Evolutionary conservation across 257 asterid genomes (phyloP), one percentile per base, ranked within the genome.

Genomic region (Solanum pinnatisectum): DNA sequence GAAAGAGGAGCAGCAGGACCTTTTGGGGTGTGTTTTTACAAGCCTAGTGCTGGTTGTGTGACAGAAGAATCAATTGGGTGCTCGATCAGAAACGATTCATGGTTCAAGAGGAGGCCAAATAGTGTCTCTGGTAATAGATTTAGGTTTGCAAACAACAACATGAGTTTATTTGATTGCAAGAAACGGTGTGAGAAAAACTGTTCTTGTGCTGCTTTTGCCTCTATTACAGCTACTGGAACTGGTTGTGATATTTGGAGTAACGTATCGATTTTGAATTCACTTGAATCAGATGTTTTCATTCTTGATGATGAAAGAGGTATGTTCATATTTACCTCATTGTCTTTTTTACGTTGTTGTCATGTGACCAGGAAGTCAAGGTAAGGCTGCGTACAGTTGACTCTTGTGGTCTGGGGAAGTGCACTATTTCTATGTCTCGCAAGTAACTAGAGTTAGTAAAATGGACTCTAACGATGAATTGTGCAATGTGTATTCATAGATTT

Each of bases 31-130:
- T 81, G 85, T 30, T 27, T 81, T 46, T 46, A 81, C 18, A 81
- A 46, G 85, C 85, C 85, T 81, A 46, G 85, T 81, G 6, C 68
- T 27, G 85, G 85, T 81, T 81, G 85, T 81, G 85, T 81, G 85
- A 30, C 68, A 81, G 11, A 12, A 81, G 68, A 81, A 81, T 30
- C 42, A 30, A 46, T 27, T 3, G 42, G n/a, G 37, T 81, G 68
- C 85, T 56, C 68, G 36, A 14, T 8, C 10, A 46, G 85, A 25
- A 46, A 81, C 4, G 3, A 16, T 30, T 81, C 42, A 6, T 81
- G 40, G 85, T 81, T 44, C 36, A 60, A 81, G 40, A 81, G 85
- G 10, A 81, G 23, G 10, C 10, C 10, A 27, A 81, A 27, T 23
- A 46, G 67, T 46, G 27, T 81, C 8, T 8, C 68, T 18, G 85